Evolutionary conservation across 2,329 filamentous ascomycete genomes (phyloP).

Genomic region (Talaromyces rugulosus): DNA sequence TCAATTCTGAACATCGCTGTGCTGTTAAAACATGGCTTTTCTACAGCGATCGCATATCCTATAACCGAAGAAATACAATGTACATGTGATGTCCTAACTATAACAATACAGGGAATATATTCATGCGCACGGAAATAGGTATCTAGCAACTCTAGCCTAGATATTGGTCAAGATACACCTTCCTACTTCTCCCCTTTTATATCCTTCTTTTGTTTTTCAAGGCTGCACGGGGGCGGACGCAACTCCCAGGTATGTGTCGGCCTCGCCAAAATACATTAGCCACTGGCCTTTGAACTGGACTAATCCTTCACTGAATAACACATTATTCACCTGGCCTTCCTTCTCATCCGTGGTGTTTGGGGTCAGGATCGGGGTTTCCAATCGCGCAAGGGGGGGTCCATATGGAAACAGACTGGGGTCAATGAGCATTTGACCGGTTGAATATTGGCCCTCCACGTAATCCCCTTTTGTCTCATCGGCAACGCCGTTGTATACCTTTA

Average conservation of each 20-base stretch:
- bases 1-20: no score
- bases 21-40: no score
- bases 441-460: slow-evolving; percentile 25
- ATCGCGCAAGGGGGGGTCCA: slow-evolving; percentile 24
- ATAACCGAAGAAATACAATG: no score
- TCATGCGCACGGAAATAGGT: no score
- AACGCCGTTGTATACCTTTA: slow-evolving; percentile 26
- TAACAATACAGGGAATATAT: no score
- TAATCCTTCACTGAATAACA: slow-evolving; percentile 30
- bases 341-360: slow-evolving; percentile 24
- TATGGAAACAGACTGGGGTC: slow-evolving; percentile 21
- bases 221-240: slow-evolving; percentile 1
- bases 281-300: slow-evolving; percentile 30
- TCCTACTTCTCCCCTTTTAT: no score
- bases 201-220: no score
- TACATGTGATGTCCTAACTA: no score
- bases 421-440: slow-evolving; percentile 31
- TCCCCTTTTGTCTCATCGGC: slow-evolving; percentile 18
- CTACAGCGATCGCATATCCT: no score
- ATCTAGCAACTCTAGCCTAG: no score
- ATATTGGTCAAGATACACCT: no score
- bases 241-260: slow-evolving; percentile 13
- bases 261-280: slow-evolving; percentile 29
- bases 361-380: slow-evolving; percentile 26
- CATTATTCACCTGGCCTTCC: slow-evolving; percentile 27